Evolutionary conservation across 257 asterid species (phyloP).

Genomic region (Solanum etuberosum): DNA sequence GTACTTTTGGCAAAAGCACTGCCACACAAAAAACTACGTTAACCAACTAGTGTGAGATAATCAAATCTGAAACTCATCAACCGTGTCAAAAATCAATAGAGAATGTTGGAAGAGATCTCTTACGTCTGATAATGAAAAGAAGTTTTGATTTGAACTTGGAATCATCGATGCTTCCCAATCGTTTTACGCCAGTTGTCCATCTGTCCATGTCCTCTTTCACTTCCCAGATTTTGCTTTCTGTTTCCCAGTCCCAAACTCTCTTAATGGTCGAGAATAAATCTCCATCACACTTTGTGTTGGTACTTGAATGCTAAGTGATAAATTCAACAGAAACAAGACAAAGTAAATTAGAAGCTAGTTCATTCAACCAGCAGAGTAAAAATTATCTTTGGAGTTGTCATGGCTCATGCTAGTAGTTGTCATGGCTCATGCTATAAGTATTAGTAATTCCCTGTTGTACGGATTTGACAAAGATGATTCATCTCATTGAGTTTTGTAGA

Average conservation of each 20-base stretch:
- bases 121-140: neutral
- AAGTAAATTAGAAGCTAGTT: neutral
- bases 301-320: neutral
- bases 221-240: constrained; percentile 29
- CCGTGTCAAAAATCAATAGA: neutral
- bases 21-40: neutral
- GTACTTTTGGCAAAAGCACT: neutral
- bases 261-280: neutral
- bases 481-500: neutral
- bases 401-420: neutral
- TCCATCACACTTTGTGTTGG: neutral
- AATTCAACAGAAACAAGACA: neutral
- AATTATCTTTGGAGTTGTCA: neutral
- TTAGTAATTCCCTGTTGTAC: neutral
- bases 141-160: neutral
- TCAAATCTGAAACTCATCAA: neutral
- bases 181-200: constrained; percentile 7
- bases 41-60: neutral
- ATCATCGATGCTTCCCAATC: neutral
- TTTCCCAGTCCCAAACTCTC: constrained; percentile 29
- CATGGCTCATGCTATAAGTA: neutral
- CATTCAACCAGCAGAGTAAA: neutral
- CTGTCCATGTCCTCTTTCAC: constrained; percentile 24
- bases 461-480: neutral
- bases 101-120: neutral